A percentile compares a stretch with the other conserved stretches of the same genome.
Conservation (phyloP, 148 eudicot genomes). For the Oxyria digyna region DNA sequence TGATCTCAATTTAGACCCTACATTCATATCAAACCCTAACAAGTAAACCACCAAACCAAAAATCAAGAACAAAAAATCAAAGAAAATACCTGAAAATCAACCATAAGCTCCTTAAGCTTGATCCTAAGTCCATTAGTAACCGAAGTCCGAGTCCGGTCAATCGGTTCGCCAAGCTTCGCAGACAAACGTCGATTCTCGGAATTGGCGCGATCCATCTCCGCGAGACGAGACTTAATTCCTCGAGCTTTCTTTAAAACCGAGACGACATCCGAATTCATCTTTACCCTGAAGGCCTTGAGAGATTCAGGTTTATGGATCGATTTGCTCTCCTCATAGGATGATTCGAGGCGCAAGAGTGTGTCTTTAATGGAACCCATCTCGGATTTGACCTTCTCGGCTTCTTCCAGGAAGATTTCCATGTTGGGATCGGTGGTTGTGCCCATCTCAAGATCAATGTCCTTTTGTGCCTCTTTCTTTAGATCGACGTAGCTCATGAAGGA, state of each 20-base stretch:
- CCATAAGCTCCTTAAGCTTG: conserved; percentile 91
- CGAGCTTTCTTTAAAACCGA: conserved; percentile 59
- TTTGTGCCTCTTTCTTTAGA: conserved; percentile 63
- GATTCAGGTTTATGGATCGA: conserved; percentile 64
- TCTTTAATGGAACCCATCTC: conserved; percentile 54
- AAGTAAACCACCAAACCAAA: background rate
- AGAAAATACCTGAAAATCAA: conserved; percentile 53
- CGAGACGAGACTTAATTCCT: conserved; percentile 47
- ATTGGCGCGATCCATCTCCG: conserved; percentile 66
- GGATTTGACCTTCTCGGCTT: conserved; percentile 66
- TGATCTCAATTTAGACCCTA: background rate
- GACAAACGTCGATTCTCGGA: conserved; percentile 47
- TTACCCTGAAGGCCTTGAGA: conserved; percentile 34
- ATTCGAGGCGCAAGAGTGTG: conserved; percentile 32
- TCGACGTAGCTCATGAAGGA: conserved; percentile 76
- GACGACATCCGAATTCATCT: conserved; percentile 53
- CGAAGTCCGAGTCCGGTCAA: conserved; percentile 63
- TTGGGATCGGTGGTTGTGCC: conserved; percentile 35
- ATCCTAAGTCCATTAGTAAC: conserved; percentile 83
- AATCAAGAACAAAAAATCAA: background rate
- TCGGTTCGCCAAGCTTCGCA: conserved; percentile 49
- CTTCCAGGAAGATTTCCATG: conserved; percentile 58
- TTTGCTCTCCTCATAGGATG: conserved; percentile 50
- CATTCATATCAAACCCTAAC: background rate
- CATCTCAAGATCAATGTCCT: conserved; percentile 60